These are phyloP conservation scores for Metschnikowia amazonensis DNA, from an alignment of 805 yeast species.

Conservation along the genomic window DNA sequence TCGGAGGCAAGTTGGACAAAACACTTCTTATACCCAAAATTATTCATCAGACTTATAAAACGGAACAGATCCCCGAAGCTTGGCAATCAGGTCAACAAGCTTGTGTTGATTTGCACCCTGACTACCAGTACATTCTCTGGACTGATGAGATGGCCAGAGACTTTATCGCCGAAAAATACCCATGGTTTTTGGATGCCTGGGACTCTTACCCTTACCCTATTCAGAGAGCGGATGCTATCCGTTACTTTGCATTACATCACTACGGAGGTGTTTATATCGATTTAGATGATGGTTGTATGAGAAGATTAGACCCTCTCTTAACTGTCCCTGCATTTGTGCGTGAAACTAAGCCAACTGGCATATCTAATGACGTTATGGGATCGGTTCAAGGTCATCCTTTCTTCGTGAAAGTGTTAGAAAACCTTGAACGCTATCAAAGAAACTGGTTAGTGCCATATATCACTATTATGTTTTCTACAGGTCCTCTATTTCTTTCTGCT, in stretches of 20 bases:
- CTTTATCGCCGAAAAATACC: slow-evolving; percentile 73
- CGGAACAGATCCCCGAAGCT: slow-evolving; percentile 67
- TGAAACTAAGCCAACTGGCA: slow-evolving; percentile 85
- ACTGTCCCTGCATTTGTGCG: slow-evolving; percentile 82
- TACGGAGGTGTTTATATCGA: slow-evolving; percentile 91
- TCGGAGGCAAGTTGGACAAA: slow-evolving; percentile 37
- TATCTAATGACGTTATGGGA: slow-evolving; percentile 92
- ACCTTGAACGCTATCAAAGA: slow-evolving; percentile 52
- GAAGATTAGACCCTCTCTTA: slow-evolving; percentile 74
- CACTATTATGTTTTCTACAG: slow-evolving; percentile 91
- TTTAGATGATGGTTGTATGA: slow-evolving; percentile 82
- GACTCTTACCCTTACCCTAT: slow-evolving; percentile 77
- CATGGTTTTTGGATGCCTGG: slow-evolving; percentile 82
- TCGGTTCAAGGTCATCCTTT: slow-evolving; percentile 84
- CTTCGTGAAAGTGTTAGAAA: slow-evolving; percentile 65
- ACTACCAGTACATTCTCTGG: slow-evolving; percentile 85
- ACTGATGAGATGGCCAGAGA: slow-evolving; percentile 80
- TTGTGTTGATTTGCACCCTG: slow-evolving; percentile 78
- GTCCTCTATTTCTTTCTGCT: slow-evolving; percentile 82
- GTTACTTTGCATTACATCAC: slow-evolving; percentile 78
- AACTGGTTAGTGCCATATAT: slow-evolving; percentile 85
- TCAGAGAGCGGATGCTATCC: slow-evolving; percentile 84
- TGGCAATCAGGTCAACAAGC: slow-evolving; percentile 79
- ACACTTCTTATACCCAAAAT: slow-evolving; percentile 77
- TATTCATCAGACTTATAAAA: slow-evolving; percentile 90